Conservation (phyloP, 2,329 filamentous ascomycete species). For the Alternaria ventricosa region DNA sequence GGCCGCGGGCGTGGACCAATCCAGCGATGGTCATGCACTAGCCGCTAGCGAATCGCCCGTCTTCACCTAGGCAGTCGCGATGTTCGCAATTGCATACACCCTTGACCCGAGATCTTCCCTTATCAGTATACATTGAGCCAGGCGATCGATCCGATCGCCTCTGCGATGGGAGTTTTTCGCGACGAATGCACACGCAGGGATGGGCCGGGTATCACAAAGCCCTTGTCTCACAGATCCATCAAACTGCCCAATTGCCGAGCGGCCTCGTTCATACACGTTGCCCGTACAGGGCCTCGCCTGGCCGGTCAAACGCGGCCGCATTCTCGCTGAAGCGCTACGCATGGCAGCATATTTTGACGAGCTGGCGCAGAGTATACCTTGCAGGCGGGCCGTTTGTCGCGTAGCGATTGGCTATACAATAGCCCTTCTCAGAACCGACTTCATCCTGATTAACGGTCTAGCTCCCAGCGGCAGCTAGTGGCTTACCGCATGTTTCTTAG, state of each 20-base stretch:
- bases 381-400: conserved; percentile 18
- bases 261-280: conserved; percentile 1
- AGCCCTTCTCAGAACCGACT: conserved; percentile 6
- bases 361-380: conserved; percentile 19
- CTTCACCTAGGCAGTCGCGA: neutral
- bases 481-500: conserved; percentile 21
- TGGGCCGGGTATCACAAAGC: neutral
- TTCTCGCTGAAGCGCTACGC: conserved; percentile 8
- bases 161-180: neutral
- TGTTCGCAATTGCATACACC: neutral
- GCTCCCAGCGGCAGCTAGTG: conserved; percentile 17
- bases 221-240: conserved; percentile 2
- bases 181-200: conserved; percentile 1
- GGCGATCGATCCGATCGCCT: neutral
- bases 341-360: conserved; percentile 9
- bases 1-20: neutral
- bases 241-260: conserved; percentile 5
- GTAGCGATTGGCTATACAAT: conserved; percentile 15
- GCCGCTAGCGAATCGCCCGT: neutral
- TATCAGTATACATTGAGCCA: neutral
- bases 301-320: conserved; percentile 16
- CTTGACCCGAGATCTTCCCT: neutral
- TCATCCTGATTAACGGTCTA: conserved; percentile 21
- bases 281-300: conserved; percentile 1
- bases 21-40: neutral